phyloP scores from a whole-genome alignment of 139 green algal genomes.

The Klebsormidium nitens region DNA sequence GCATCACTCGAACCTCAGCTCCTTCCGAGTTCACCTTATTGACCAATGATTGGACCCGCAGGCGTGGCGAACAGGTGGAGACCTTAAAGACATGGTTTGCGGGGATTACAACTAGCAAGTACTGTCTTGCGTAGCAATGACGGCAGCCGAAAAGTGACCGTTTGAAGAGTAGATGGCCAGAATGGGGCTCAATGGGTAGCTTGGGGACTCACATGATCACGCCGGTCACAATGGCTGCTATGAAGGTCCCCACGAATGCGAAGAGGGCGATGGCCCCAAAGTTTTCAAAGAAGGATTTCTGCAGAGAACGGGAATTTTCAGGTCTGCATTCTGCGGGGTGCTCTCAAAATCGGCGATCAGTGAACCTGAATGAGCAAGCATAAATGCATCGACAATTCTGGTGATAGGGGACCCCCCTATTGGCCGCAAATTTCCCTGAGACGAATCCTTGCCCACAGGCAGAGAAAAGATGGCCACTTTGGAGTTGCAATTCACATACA shows the following conservation, averaged over 20 bases:
- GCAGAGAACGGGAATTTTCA: background rate
- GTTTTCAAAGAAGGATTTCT: constrained; percentile 51
- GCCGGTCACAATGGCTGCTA: constrained; percentile 54
- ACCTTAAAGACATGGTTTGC: background rate
- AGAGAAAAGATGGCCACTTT: background rate
- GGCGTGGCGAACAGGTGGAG: background rate
- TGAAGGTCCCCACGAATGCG: constrained; percentile 61
- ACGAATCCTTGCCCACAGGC: background rate
- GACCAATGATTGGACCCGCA: background rate
- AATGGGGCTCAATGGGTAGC: background rate
- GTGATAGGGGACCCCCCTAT: too few species aligned
- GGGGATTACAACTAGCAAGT: background rate
- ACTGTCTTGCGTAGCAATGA: background rate
- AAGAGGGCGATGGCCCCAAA: constrained; percentile 60
- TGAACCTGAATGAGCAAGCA: too few species aligned
- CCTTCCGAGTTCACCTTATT: background rate
- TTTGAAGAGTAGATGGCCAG: too few species aligned
- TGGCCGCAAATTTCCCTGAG: too few species aligned
- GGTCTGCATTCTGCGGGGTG: too few species aligned
- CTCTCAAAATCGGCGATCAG: too few species aligned
- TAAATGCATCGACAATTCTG: too few species aligned
- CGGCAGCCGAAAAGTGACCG: too few species aligned
- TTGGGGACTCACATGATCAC: constrained; percentile 51
- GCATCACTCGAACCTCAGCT: too few species aligned
- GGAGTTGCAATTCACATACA: too few species aligned